Evolutionary conservation across 163 green algal species (phyloP).

Genomic region (Scenedesmus sp.): DNA sequence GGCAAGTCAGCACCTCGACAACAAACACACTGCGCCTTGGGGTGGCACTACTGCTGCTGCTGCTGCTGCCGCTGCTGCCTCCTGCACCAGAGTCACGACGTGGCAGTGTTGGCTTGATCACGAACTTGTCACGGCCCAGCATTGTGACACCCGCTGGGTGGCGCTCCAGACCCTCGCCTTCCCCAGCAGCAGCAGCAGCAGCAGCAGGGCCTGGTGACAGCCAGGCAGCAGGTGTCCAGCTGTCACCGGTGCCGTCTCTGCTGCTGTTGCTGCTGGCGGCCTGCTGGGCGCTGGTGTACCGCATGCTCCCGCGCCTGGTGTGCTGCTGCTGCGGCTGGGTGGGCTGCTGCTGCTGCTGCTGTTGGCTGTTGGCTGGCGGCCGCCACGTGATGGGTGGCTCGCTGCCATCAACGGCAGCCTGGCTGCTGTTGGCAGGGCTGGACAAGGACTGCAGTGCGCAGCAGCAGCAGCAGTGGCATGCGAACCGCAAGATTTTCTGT

Average conservation of each 20-base stretch:
- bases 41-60: neutral
- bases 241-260: neutral
- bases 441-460: neutral
- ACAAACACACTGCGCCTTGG: conserved; percentile 25
- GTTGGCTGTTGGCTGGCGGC: neutral
- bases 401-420: neutral
- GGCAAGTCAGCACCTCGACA: conserved; percentile 14
- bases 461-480: neutral
- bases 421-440: neutral
- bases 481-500: too few relatives aligned
- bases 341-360: conserved; percentile 20
- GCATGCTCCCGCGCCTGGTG: neutral
- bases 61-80: neutral
- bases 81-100: neutral
- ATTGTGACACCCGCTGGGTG: conserved; percentile 29
- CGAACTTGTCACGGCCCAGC: conserved; percentile 5
- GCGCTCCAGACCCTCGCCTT: conserved; percentile 3
- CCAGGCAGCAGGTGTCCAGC: neutral
- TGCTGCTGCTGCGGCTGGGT: conserved; percentile 5
- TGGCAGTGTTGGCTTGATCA: neutral
- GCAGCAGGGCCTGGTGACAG: neutral
- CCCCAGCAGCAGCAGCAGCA: neutral
- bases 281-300: neutral
- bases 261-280: neutral
- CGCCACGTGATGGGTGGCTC: neutral